Base-by-base conservation (phyloP, 306 rosid species). In the Quercus alba region DNA sequence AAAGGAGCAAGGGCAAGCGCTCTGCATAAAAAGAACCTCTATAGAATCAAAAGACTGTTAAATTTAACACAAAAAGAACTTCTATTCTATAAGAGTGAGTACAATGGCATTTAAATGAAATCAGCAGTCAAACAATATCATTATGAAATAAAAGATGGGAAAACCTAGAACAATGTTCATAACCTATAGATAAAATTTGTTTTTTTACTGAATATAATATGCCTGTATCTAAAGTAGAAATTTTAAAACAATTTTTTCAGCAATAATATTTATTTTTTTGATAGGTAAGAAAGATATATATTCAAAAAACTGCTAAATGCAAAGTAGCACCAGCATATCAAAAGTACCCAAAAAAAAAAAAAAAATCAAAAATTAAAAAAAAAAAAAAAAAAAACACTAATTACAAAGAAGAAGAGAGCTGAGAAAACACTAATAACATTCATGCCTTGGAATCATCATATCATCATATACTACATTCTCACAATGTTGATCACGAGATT, bases 1-100 rank as follows among this genome's bases (percentile, higher is more conserved):
- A 91, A 85, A 59, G 99, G 97, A 1, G 97, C 94, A 58, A 93
- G 66, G 75, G 97, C 94, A 77, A 94, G 91, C 62, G 97, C 99
- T 80, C 99, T 89, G 93, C 88, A 82, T 49, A 80, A 86, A 59
- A 51, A 76, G 44, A 68, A 69, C 51, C 75, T 70, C 44, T 58
- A 28, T 23, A 38, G 69, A 35, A 81, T 73, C 59, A 81, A 67
- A 70, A 78, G 79, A 49, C 17, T 64, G 21, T 59, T 41, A 13
- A 15, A 3, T 6, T 23, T 26, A 56, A 64, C 19, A 2, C 4
- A 23, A 61, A 5, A 25, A 41, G 19, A 41, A 70, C 25, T 44
- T 18, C 19, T 10, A 8, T 15, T 9, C 75, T 3, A 71, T 13
- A 13, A 63, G 20, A 26, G 30, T 28, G 41, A 35, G 20, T 63